phyloP scores from a whole-genome alignment of 192 early-diverging fungal genomes.

The Gryganskiella cystojenkinii region DNA sequence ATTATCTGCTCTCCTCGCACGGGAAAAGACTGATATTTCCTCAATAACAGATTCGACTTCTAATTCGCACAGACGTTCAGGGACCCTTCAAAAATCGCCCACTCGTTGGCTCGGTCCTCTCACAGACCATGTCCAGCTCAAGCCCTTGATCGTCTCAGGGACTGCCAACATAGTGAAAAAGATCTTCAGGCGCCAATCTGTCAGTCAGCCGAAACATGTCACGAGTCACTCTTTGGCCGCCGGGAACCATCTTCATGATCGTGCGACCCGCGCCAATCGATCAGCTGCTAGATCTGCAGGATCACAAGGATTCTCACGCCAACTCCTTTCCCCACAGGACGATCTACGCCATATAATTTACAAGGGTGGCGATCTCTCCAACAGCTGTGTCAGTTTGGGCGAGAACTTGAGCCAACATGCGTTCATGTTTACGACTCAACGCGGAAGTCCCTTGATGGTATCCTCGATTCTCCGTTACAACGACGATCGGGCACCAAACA shows the following conservation, averaged over 20 bases:
- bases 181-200: constrained; percentile 27
- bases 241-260: not conserved
- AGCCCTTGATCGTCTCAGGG: constrained; percentile 33
- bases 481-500: constrained; percentile 40
- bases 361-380: constrained; percentile 17
- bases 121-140: constrained; percentile 38
- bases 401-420: constrained; percentile 48
- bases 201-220: constrained; percentile 29
- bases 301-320: not conserved
- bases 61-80: constrained; percentile 1
- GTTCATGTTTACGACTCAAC: constrained; percentile 43
- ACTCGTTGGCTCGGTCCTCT: constrained; percentile 41
- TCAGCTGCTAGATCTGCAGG: not conserved
- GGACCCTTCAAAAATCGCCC: constrained; percentile 11
- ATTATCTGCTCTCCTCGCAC: constrained; percentile 25
- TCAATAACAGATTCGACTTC: not conserved
- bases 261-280: not conserved
- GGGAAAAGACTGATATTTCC: constrained; percentile 16
- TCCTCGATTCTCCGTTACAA: constrained; percentile 40
- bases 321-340: constrained; percentile 6
- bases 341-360: constrained; percentile 38
- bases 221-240: constrained; percentile 16
- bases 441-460: constrained; percentile 34
- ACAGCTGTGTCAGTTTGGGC: constrained; percentile 31
- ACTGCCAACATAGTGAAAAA: constrained; percentile 44